These are phyloP conservation scores for Paraconiothyrium sp. DNA, from an alignment of 2,329 filamentous ascomycete species.

Conservation along the genomic window DNA sequence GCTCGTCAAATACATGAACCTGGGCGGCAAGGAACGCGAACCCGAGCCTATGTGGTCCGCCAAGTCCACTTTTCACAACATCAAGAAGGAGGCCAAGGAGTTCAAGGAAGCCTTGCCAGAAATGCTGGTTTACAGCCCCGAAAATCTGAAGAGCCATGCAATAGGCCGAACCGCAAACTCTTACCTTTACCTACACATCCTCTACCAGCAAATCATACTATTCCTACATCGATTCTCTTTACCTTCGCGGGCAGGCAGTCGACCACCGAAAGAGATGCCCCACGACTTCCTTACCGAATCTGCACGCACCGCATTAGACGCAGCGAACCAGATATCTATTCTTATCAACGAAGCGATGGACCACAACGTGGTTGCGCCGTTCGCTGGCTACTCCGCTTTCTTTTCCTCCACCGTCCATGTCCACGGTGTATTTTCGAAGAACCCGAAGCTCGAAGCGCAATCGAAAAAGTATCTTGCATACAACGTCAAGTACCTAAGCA, in stretches of 20 bases:
- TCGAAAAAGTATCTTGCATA: constrained; percentile 86
- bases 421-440: constrained; percentile 88
- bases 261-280: constrained; percentile 75
- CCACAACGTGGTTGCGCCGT: constrained; percentile 85
- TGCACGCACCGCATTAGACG: constrained; percentile 78
- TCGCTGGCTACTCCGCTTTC: constrained; percentile 94
- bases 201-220: constrained; percentile 86
- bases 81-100: constrained; percentile 75
- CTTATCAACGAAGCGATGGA: constrained; percentile 82
- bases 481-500: constrained; percentile 89
- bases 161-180: constrained; percentile 89
- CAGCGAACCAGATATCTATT: constrained; percentile 86
- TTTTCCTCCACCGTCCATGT: constrained; percentile 95
- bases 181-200: constrained; percentile 90
- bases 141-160: constrained; percentile 85
- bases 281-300: constrained; percentile 80
- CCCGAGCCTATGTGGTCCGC: constrained; percentile 80
- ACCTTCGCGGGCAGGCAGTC: constrained; percentile 70
- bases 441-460: constrained; percentile 75
- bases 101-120: constrained; percentile 76
- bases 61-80: constrained; percentile 76
- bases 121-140: constrained; percentile 75
- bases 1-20: constrained; percentile 88
- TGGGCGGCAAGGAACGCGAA: constrained; percentile 85
- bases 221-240: constrained; percentile 91